phyloP scores from a whole-genome alignment of 345 rosid genomes.

The Dovyalis caffra region DNA sequence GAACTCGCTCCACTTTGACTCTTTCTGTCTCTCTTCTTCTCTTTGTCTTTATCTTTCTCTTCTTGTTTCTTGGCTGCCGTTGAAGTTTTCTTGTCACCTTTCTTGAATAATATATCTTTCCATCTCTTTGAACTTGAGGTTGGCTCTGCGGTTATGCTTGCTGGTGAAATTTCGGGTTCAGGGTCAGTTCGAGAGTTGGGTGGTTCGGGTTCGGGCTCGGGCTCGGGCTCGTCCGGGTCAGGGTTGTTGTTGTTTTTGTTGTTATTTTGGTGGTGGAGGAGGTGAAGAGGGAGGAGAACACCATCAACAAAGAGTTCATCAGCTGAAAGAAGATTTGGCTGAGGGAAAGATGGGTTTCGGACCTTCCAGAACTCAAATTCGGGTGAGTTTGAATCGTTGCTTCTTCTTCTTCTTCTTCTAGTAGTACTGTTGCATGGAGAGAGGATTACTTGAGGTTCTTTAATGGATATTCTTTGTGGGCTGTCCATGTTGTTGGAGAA shows the following conservation, averaged over 20 bases:
- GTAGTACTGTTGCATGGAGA: conserved; percentile 19
- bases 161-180: conserved; percentile 9
- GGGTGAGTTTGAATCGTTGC: conserved; percentile 42
- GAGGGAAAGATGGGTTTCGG: conserved; percentile 46
- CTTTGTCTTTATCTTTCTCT: background rate
- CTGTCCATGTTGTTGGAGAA: background rate
- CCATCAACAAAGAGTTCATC: conserved; percentile 75
- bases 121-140: conserved; percentile 53
- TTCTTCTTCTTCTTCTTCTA: conserved; percentile 3
- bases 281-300: conserved; percentile 60
- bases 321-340: conserved; percentile 57
- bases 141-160: conserved; percentile 11
- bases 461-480: background rate
- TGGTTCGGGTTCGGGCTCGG: conserved; percentile 12
- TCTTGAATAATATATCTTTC: conserved; percentile 57
- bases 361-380: conserved; percentile 80
- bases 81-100: conserved; percentile 38
- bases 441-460: background rate
- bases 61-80: background rate
- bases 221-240: conserved; percentile 19
- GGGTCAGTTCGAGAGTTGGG: conserved; percentile 14
- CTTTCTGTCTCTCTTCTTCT: conserved; percentile 43
- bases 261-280: conserved; percentile 22
- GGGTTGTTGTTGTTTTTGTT: background rate
- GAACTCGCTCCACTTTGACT: conserved; percentile 22